A percentile compares a stretch with the other conserved stretches of the same genome.
Conservation (phyloP, 176 grass and related monocot species). For the Dactylis glomerata region DNA sequence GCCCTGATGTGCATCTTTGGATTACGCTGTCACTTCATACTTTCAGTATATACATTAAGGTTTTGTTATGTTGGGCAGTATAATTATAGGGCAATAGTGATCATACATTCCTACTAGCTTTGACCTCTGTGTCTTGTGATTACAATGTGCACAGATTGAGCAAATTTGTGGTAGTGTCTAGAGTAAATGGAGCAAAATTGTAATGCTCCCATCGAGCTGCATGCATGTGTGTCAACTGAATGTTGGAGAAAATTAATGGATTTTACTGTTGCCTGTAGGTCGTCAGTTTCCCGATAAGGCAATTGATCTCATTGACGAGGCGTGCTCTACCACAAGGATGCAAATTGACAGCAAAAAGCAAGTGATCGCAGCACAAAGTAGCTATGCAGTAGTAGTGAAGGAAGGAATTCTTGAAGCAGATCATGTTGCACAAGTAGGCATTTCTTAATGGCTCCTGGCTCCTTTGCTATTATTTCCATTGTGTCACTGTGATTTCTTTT, state of each 20-base stretch:
- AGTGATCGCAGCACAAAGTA: not conserved
- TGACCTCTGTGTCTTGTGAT: not conserved
- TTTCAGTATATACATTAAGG: not conserved
- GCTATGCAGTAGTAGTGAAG: not conserved
- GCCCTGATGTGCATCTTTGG: not conserved
- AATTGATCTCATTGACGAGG: conserved; percentile 8
- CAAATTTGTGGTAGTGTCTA: not conserved
- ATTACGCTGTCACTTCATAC: not conserved
- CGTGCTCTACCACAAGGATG: not conserved
- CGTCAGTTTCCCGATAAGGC: not conserved
- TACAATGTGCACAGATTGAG: not conserved
- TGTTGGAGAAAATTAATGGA: not conserved
- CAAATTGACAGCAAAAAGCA: not conserved
- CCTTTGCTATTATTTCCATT: not conserved
- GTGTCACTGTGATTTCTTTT: not conserved
- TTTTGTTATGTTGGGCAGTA: not conserved
- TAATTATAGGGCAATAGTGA: not conserved
- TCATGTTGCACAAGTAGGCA: not conserved
- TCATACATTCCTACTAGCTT: not conserved
- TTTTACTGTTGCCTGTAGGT: not conserved
- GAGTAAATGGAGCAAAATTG: not conserved
- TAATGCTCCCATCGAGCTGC: not conserved
- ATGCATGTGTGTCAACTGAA: not conserved
- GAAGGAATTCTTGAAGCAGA: not conserved
- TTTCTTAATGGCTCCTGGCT: not conserved